These are phyloP conservation scores for Verticillium albo-atrum DNA, from an alignment of 2,329 filamentous ascomycete genomes.

Conservation along the genomic window DNA sequence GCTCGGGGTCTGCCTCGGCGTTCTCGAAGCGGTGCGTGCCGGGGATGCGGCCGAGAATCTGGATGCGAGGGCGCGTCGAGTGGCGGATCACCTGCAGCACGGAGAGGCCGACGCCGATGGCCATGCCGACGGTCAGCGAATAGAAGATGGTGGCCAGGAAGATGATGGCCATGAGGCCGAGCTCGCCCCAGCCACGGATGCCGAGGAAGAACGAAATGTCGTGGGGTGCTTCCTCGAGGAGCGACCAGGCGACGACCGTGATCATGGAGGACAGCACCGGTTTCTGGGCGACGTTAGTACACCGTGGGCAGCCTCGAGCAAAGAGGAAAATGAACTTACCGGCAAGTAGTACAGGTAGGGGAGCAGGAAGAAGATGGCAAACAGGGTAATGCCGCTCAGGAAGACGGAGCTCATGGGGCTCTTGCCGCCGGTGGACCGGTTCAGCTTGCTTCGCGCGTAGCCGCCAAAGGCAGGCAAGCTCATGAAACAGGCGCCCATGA, in stretches of 20 bases:
- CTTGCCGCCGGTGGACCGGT: conserved; percentile 83
- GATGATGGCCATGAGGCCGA: conserved; percentile 84
- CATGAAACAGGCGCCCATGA: conserved; percentile 90
- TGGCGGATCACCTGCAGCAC: conserved; percentile 86
- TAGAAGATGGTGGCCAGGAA: conserved; percentile 92
- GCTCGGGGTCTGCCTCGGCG: conserved; percentile 67
- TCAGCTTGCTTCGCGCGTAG: conserved; percentile 94
- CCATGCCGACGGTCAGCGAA: conserved; percentile 89
- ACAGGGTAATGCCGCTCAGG: conserved; percentile 73
- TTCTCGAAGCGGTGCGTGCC: conserved; percentile 84
- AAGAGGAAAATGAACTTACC: conserved; percentile 46
- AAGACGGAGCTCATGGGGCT: conserved; percentile 93
- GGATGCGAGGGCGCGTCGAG: conserved; percentile 86
- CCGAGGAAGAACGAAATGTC: conserved; percentile 86
- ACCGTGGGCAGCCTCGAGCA: background rate
- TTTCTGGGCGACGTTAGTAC: conserved; percentile 53
- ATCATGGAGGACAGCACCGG: conserved; percentile 92
- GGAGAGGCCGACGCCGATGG: conserved; percentile 87
- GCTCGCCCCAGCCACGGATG: conserved; percentile 81
- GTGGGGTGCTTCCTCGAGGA: conserved; percentile 92
- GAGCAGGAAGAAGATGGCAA: conserved; percentile 76
- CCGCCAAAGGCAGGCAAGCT: conserved; percentile 91
- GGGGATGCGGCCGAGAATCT: conserved; percentile 87
- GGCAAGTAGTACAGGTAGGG: conserved; percentile 94
- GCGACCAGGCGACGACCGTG: conserved; percentile 86